Percentiles rank a stretch among this genome's conserved stretches.
Evolutionary conservation across 2,329 filamentous ascomycete genomes (phyloP).

Genomic region (Plectosphaerella plurivora): DNA sequence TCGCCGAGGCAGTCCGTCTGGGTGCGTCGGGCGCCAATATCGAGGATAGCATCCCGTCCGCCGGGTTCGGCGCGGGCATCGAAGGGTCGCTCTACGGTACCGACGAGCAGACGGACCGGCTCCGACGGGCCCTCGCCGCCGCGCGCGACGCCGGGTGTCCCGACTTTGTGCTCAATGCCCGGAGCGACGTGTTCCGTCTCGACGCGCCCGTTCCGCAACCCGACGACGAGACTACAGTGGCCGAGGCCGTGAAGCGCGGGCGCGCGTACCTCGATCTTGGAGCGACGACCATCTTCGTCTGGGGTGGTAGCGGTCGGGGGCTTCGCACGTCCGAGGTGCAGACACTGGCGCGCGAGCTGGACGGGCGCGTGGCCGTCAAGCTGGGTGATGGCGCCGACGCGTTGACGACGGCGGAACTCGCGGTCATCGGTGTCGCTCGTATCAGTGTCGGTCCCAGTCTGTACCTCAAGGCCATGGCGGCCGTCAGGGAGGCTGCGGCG

Average conservation of each 20-base stretch:
- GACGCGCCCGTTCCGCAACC: constrained; percentile 17
- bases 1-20: constrained; percentile 38
- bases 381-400: constrained; percentile 28
- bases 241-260: constrained; percentile 48
- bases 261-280: constrained; percentile 54
- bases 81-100: constrained; percentile 26
- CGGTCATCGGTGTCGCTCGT: constrained; percentile 46
- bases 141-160: constrained; percentile 43
- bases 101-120: constrained; percentile 41
- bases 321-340: constrained; percentile 41
- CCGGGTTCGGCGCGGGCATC: constrained; percentile 26
- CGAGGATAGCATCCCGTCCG: constrained; percentile 42
- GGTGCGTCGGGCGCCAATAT: constrained; percentile 57
- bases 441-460: constrained; percentile 50
- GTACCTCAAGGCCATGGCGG: constrained; percentile 33
- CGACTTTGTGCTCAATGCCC: constrained; percentile 53
- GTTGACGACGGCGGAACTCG: constrained; percentile 38
- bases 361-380: constrained; percentile 45
- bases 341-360: constrained; percentile 40
- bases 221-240: constrained; percentile 28
- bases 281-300: constrained; percentile 56
- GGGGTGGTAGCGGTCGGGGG: constrained; percentile 43
- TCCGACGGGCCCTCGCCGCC: constrained; percentile 35
- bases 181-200: constrained; percentile 47
- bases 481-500: constrained; percentile 26